Evolutionary conservation across 805 yeast species (phyloP), one percentile per base, ranked within the genome.

Genomic region (Blastobotrys attinorum): DNA sequence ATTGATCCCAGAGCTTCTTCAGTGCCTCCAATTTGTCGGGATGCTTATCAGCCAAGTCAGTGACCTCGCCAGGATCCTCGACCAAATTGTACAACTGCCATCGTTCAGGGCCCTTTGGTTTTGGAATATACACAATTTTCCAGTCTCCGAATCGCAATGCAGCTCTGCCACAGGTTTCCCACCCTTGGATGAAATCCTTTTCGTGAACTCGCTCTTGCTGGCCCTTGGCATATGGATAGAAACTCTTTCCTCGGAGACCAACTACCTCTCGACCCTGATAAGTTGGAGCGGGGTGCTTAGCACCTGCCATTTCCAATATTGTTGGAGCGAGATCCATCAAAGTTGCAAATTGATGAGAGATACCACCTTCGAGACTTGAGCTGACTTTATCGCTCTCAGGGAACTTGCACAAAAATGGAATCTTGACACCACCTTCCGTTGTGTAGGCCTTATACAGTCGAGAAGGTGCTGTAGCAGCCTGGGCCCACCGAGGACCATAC

Each of bases 261-360:
- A 62, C 72, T 11, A 75, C 74, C 5, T 58, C 39, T 10, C 77
- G 56, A 2, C 73, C 75, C 34, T 65, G 58, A 53, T 66, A 75
- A 17, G 5, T 31, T 8, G 4, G 33, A 13, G 35, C 46, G 5
- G 45, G 46, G 16, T 34, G 27, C n/a, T 17, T 17, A 36, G 72
- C 59, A n/a, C 63, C 66, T 2, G 79, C 73, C 2, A 74, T 42
- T 1, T 75, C 79, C 11, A 77, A 57, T 6, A 77, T 57, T 0
- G 82, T 77, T 1, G 82, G 82, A 25, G 73, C 56, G 22, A 76
- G 68, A 59, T 77, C 83, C 80, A 76, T 76, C 3, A 77, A 80
- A 0, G 81, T 76, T 11, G 66, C 56, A 46, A 77, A 77, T 18
- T 60, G 71, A 18, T 59, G 50, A 16, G 59, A 52, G 8, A 69